These are phyloP conservation scores for Tolypocladium paradoxum DNA, from an alignment of 2,329 filamentous ascomycete species.

Conservation along the genomic window DNA sequence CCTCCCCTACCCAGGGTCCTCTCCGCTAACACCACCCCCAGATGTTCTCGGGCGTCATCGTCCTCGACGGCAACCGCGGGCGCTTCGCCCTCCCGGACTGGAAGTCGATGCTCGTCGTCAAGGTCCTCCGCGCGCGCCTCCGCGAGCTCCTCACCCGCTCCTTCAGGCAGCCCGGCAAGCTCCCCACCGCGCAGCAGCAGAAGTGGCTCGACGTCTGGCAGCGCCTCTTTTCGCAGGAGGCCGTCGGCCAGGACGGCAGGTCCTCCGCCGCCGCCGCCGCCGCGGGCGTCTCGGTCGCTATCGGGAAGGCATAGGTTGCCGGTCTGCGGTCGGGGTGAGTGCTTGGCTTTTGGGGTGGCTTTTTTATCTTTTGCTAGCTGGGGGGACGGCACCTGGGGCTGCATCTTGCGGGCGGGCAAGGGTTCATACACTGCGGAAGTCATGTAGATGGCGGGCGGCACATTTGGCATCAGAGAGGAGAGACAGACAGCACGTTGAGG, in stretches of 20 bases:
- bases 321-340: not conserved
- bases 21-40: constrained; percentile 20
- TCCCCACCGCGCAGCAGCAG: constrained; percentile 55
- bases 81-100: constrained; percentile 78
- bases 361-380: not conserved
- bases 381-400: not conserved
- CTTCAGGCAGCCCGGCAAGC: constrained; percentile 57
- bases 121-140: constrained; percentile 62
- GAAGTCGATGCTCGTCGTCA: constrained; percentile 85
- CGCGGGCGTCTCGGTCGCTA: constrained; percentile 10
- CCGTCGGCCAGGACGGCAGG: constrained; percentile 20
- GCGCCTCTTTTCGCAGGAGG: constrained; percentile 51
- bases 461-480: not conserved
- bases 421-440: not conserved
- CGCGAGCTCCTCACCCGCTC: constrained; percentile 63
- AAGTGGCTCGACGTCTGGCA: constrained; percentile 69
- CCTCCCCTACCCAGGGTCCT: not conserved
- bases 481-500: not conserved
- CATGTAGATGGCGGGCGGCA: not conserved
- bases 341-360: not conserved
- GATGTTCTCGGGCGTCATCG: constrained; percentile 78
- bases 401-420: not conserved
- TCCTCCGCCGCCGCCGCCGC: constrained; percentile 40
- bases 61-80: constrained; percentile 78
- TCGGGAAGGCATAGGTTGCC: constrained; percentile 17